Conservation (phyloP, 257 asterid species). For the Thymus mandschuricus region DNA sequence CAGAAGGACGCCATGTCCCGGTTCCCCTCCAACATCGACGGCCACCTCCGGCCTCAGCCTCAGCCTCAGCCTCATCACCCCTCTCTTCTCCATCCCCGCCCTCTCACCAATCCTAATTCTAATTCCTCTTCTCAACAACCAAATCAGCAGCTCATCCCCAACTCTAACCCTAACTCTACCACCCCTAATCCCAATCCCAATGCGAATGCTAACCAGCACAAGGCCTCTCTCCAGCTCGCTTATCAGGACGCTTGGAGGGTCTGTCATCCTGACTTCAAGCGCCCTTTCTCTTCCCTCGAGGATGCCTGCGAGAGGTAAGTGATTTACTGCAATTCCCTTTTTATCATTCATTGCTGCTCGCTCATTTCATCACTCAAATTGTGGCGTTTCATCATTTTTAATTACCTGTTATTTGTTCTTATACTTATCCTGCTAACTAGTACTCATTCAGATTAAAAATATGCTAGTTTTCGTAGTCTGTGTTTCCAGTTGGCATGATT, state of each 20-base stretch:
- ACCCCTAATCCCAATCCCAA: constrained; percentile 35
- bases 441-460: background rate
- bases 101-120: constrained; percentile 39
- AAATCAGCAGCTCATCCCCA: constrained; percentile 38
- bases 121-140: constrained; percentile 37
- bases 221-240: constrained; percentile 79
- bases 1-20: constrained; percentile 86
- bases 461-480: background rate
- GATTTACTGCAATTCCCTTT: background rate
- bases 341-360: background rate
- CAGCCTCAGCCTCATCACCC: constrained; percentile 41
- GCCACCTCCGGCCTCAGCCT: constrained; percentile 80
- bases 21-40: constrained; percentile 96
- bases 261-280: constrained; percentile 92
- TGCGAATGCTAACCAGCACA: constrained; percentile 41
- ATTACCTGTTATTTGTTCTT: too few relatives aligned
- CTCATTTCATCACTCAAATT: background rate
- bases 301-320: constrained; percentile 76
- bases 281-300: constrained; percentile 87
- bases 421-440: background rate
- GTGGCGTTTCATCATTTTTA: background rate
- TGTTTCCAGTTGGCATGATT: constrained; percentile 4
- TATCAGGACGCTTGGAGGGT: constrained; percentile 99
- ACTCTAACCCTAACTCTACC: constrained; percentile 31
- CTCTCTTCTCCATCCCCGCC: constrained; percentile 55